Percentiles rank a stretch among this genome's conserved stretches.
Conservation (phyloP, 2,329 filamentous ascomycete species). For the Sporothrix brunneoviolacea region DNA sequence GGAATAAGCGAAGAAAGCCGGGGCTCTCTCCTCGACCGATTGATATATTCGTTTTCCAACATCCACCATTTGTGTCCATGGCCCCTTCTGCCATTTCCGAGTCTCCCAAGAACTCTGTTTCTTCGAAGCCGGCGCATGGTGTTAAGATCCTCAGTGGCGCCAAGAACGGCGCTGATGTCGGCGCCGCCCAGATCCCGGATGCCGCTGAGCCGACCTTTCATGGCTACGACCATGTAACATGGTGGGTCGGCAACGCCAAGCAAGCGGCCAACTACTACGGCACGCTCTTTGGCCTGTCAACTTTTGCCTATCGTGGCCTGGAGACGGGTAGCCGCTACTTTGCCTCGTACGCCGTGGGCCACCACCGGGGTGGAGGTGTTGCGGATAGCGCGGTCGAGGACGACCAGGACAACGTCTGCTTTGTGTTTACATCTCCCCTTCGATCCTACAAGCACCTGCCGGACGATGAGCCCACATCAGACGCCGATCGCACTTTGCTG, state of each 20-base stretch:
- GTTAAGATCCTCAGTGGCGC: slow-evolving; percentile 30
- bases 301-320: slow-evolving; percentile 76
- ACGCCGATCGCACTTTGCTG: slow-evolving; percentile 59
- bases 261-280: slow-evolving; percentile 88
- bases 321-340: slow-evolving; percentile 79
- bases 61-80: slow-evolving; percentile 36
- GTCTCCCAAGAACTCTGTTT: slow-evolving; percentile 36
- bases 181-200: not conserved
- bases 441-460: slow-evolving; percentile 52
- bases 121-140: slow-evolving; percentile 46
- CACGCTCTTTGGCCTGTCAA: slow-evolving; percentile 77
- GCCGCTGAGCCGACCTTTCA: slow-evolving; percentile 49
- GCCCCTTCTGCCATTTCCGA: slow-evolving; percentile 52
- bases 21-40: not conserved
- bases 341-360: slow-evolving; percentile 77
- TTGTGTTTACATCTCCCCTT: slow-evolving; percentile 78
- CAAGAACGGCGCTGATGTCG: not conserved
- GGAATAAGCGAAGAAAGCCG: too few species aligned
- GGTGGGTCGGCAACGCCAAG: slow-evolving; percentile 96
- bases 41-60: not conserved
- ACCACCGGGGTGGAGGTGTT: slow-evolving; percentile 30
- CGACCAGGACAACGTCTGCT: slow-evolving; percentile 54
- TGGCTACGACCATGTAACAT: slow-evolving; percentile 88
- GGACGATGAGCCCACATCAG: slow-evolving; percentile 53
- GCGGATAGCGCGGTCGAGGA: slow-evolving; percentile 27